A percentile compares a stretch with the other conserved stretches of the same genome.
phyloP scores from a whole-genome alignment of 768 basidiomycete genomes.

The Candolleomyces eurysporus region DNA sequence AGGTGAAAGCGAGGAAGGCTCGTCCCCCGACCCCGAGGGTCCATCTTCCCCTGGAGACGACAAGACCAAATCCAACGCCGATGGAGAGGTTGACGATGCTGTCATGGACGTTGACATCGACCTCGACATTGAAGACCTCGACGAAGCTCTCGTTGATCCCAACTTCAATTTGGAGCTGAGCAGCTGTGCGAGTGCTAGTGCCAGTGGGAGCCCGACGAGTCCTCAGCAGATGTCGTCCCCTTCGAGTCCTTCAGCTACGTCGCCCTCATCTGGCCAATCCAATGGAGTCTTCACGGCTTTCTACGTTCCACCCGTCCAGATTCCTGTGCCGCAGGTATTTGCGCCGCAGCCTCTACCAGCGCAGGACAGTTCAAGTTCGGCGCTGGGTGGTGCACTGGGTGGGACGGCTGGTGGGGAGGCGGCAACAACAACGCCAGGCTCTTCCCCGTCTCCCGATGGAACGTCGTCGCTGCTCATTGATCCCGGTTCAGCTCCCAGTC shows the following conservation, averaged over 20 bases:
- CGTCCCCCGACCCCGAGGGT: slow-evolving; percentile 1
- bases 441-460: neutral
- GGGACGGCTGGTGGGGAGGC: neutral
- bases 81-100: slow-evolving; percentile 21
- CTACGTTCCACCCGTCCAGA: slow-evolving; percentile 10
- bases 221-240: slow-evolving; percentile 6
- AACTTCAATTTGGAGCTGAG: slow-evolving; percentile 38
- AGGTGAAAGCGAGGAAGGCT: neutral
- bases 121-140: slow-evolving; percentile 10
- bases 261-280: slow-evolving; percentile 3
- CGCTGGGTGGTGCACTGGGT: slow-evolving; percentile 1
- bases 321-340: neutral
- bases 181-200: slow-evolving; percentile 13
- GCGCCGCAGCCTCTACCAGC: neutral
- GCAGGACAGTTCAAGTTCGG: neutral
- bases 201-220: slow-evolving; percentile 2
- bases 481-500: neutral
- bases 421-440: neutral
- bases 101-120: slow-evolving; percentile 7
- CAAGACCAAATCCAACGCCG: slow-evolving; percentile 7
- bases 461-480: slow-evolving; percentile 1
- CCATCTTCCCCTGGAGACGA: neutral
- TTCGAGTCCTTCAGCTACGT: slow-evolving; percentile 6
- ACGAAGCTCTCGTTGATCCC: slow-evolving; percentile 34
- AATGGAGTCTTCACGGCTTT: slow-evolving; percentile 11